Evolutionary conservation across 495 filamentous ascomycete genomes (phyloP).

Genomic region (Articulospora tetracladia): DNA sequence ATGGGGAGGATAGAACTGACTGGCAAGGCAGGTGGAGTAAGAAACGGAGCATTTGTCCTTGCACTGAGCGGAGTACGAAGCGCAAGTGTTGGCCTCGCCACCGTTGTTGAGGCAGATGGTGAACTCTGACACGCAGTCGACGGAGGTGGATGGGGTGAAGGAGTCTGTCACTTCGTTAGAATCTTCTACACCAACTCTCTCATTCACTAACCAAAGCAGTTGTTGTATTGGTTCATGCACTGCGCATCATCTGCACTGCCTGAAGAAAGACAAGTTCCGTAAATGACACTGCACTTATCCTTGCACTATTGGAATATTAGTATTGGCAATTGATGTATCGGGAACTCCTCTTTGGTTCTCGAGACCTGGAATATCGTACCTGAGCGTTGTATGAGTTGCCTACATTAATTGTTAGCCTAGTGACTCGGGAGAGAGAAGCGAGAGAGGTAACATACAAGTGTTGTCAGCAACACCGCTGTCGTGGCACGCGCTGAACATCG

Average conservation of each 20-base stretch:
- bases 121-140: conserved; percentile 8
- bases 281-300: conserved; percentile 10
- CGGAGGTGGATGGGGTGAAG: conserved; percentile 4
- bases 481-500: conserved; percentile 4
- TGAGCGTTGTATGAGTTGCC: conserved; percentile 9
- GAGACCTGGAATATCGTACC: background rate
- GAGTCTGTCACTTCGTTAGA: background rate
- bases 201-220: background rate
- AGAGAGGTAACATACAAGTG: background rate
- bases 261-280: conserved; percentile 2
- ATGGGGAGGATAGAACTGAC: no score
- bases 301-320: no score
- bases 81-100: conserved; percentile 2
- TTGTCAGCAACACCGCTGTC: conserved; percentile 5
- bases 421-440: background rate
- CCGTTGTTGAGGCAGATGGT: conserved; percentile 6
- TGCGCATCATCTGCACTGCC: conserved; percentile 1
- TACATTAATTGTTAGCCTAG: background rate
- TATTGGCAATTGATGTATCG: no score
- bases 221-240: conserved; percentile 9
- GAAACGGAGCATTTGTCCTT: conserved; percentile 6
- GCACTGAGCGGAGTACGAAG: conserved; percentile 6
- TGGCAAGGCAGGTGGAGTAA: conserved; percentile 3
- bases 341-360: no score
- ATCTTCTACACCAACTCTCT: background rate